A percentile compares a stretch with the other conserved stretches of the same genome.
Evolutionary conservation across 352 stramenopile genomes (phyloP).

Genomic region (Globisporangium emineosum): DNA sequence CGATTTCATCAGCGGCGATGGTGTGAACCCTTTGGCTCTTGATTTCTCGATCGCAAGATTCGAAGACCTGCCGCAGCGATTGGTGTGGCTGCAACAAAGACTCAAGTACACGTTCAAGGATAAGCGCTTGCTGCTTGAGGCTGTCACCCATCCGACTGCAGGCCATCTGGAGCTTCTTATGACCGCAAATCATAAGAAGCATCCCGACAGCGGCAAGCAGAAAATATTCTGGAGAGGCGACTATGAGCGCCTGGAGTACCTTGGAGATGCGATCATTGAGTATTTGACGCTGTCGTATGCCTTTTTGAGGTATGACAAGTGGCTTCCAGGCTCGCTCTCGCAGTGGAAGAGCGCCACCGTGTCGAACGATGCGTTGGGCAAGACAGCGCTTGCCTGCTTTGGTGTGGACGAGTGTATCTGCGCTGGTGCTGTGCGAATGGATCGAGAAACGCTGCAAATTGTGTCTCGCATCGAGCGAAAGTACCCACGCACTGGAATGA

Average conservation of each 20-base stretch:
- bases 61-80: conserved; percentile 46
- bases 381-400: conserved; percentile 78
- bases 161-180: conserved; percentile 53
- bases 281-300: conserved; percentile 87
- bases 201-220: conserved; percentile 23
- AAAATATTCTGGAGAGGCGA: conserved; percentile 69
- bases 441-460: conserved; percentile 56
- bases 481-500: conserved; percentile 24
- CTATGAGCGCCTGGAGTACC: conserved; percentile 88
- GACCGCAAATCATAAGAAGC: conserved; percentile 15
- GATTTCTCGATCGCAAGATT: conserved; percentile 59
- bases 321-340: conserved; percentile 73
- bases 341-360: conserved; percentile 86
- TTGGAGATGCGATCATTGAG: conserved; percentile 88
- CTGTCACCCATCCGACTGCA: conserved; percentile 75
- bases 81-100: conserved; percentile 64
- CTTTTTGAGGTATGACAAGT: conserved; percentile 62
- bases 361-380: conserved; percentile 81
- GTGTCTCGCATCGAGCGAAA: conserved; percentile 47
- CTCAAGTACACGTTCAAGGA: conserved; percentile 84
- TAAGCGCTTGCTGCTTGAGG: conserved; percentile 73
- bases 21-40: conserved; percentile 27
- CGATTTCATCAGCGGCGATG: conserved; percentile 19
- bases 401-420: conserved; percentile 80
- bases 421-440: conserved; percentile 58